Evolutionary conservation across 805 yeast genomes (phyloP), one percentile per base, ranked within the genome.

Genomic region (Candida vartiovaarae): DNA sequence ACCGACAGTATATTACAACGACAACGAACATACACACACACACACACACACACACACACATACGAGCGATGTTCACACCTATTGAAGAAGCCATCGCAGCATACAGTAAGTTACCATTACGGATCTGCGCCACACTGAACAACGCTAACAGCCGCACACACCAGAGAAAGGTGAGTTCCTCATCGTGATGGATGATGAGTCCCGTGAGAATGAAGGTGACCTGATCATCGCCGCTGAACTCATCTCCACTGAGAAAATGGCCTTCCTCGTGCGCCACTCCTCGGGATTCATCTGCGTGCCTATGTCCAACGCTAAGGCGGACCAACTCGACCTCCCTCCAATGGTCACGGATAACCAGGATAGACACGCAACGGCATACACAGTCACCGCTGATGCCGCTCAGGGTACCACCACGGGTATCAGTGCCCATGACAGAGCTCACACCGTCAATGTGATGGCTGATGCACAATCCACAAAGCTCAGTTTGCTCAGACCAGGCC

Each of bases 181-280:
- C 39, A 77, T 93, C 38, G 99, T 93, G n/a, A 84, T 93, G 85
- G 99, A 93, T 63, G 96, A 93, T 60, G 97, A 88, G 63, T 76
- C 76, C 59, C 80, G 99, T 55, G 99, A 93, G 64, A 93, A 93
- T 63, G 99, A 93, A 67, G 99, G 99, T 42, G 99, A 93, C 61
- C 72, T 93, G 58, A 88, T 93, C 54, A 82, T 86, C 39, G 95
- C 98, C n/a, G 99, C 96, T 33, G 79, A 84, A 52, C 70, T 70
- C 42, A 71, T 81, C 52, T 84, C 95, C 34, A 79, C 84, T 37
- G 82, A 82, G 57, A 79, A 89, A 52, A 88, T 93, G 96, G 99
- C 98, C 2, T 93, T 93, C 57, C 67, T 93, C 49, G 95, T 93
- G 38, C 81, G 91, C 53, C 74, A 84, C 54, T 79, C 90, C 1